These are phyloP conservation scores for Clavispora santaluciae DNA, from an alignment of 805 yeast species.

Conservation along the genomic window DNA sequence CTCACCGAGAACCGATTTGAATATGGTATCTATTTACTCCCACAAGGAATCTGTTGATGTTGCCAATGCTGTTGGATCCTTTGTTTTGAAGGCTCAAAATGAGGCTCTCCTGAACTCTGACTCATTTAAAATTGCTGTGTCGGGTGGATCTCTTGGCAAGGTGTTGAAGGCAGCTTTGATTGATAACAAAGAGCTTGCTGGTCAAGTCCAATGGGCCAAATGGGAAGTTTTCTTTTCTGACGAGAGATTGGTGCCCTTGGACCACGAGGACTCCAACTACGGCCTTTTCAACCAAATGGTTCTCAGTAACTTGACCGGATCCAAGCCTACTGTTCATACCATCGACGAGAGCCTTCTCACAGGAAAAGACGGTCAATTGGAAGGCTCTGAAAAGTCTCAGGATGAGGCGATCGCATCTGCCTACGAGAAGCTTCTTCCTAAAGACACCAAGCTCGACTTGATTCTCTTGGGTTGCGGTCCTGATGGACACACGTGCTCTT, in stretches of 20 bases:
- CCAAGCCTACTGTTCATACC: conserved; percentile 58
- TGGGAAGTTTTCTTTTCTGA: conserved; percentile 88
- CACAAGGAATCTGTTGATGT: conserved; percentile 54
- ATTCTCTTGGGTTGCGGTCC: conserved; percentile 89
- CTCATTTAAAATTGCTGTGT: conserved; percentile 69
- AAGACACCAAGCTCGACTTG: conserved; percentile 48
- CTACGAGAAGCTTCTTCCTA: conserved; percentile 58
- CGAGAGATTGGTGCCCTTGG: conserved; percentile 82
- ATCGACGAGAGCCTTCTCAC: conserved; percentile 60
- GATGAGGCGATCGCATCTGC: conserved; percentile 51
- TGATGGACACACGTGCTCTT: conserved; percentile 92
- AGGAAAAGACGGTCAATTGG: conserved; percentile 40
- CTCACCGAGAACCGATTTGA: not conserved
- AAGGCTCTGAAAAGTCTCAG: conserved; percentile 44
- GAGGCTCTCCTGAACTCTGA: conserved; percentile 43
- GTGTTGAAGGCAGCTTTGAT: conserved; percentile 65
- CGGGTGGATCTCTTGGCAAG: conserved; percentile 88
- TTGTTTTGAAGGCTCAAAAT: conserved; percentile 59
- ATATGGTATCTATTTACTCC: conserved; percentile 31
- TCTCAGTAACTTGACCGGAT: conserved; percentile 41
- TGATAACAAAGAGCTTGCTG: conserved; percentile 43
- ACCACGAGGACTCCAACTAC: conserved; percentile 80
- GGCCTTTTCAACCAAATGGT: conserved; percentile 70
- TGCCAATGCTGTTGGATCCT: conserved; percentile 61
- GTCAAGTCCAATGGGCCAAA: conserved; percentile 55